Percentiles rank a stretch among this genome's conserved stretches.
Evolutionary conservation across 1,284 basidiomycete species (phyloP).

Genomic region (Pisolithus thermaeus): DNA sequence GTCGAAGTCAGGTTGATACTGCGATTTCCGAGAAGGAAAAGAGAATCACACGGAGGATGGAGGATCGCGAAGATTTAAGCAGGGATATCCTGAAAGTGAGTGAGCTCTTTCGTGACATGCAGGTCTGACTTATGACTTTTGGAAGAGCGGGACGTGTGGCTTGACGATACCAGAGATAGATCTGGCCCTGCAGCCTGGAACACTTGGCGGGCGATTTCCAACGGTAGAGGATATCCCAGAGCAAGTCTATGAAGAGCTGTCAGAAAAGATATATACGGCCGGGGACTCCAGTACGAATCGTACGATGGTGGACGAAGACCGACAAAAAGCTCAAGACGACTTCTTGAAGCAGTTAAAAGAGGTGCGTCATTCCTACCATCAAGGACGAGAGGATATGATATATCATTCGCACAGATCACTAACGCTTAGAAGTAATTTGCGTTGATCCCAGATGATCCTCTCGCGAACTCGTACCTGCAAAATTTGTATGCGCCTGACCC

Average conservation of each 20-base stretch:
- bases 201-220: constrained; percentile 97
- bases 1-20: constrained; percentile 68
- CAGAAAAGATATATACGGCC: too few relatives aligned
- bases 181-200: constrained; percentile 86
- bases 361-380: too few relatives aligned
- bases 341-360: too few relatives aligned
- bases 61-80: constrained; percentile 91
- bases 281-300: too few relatives aligned
- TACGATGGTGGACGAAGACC: too few relatives aligned
- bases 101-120: background rate
- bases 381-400: background rate
- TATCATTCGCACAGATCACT: constrained; percentile 52
- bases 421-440: constrained; percentile 78
- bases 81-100: constrained; percentile 88
- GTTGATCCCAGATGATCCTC: constrained; percentile 90
- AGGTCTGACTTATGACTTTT: background rate
- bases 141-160: constrained; percentile 87
- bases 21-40: constrained; percentile 87
- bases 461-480: constrained; percentile 95
- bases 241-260: constrained; percentile 80
- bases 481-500: constrained; percentile 91
- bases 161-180: constrained; percentile 94
- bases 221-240: constrained; percentile 94
- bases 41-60: constrained; percentile 83
- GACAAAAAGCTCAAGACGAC: too few relatives aligned